Percentiles rank a stretch among this genome's conserved stretches.
These are phyloP conservation scores for Wallemia hederae DNA, from an alignment of 1,284 basidiomycete genomes.

Conservation along the genomic window DNA sequence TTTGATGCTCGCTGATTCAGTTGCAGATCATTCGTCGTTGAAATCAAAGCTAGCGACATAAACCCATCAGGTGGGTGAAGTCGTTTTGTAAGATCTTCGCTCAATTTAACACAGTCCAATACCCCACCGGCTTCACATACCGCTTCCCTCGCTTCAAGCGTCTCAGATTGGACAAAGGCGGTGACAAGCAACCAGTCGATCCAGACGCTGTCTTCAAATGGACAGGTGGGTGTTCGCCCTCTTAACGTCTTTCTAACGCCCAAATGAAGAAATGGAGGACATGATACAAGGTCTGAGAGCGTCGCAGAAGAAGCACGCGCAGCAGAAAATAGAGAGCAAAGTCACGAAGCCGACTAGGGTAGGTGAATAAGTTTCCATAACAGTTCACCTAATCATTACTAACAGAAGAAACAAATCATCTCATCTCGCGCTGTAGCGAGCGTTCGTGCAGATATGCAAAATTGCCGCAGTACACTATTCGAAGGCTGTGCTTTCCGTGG, in stretches of 20 bases:
- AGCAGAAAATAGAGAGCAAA: neutral
- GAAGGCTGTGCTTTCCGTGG: neutral
- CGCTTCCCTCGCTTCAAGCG: constrained; percentile 57
- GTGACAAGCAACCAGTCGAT: neutral
- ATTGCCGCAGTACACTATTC: neutral
- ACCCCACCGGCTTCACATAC: constrained; percentile 15
- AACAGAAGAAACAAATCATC: neutral
- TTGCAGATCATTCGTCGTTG: constrained; percentile 49
- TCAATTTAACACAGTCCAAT: neutral
- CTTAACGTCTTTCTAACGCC: neutral
- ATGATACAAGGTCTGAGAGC: neutral
- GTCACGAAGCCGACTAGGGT: neutral
- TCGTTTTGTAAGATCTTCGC: neutral
- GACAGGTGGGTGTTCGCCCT: neutral
- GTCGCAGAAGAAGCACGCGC: neutral
- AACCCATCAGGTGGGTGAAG: constrained; percentile 28
- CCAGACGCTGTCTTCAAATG: neutral
- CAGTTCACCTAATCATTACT: neutral
- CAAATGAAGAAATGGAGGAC: neutral
- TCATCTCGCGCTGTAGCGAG: neutral
- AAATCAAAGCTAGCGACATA: constrained; percentile 71
- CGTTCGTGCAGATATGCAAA: neutral
- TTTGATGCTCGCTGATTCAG: constrained; percentile 1
- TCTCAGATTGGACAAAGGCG: constrained; percentile 23
- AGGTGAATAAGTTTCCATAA: neutral